Evolutionary conservation across 2,329 filamentous ascomycete genomes (phyloP), one percentile per base, ranked within the genome.

Genomic region (Endocalyx cinctus): DNA sequence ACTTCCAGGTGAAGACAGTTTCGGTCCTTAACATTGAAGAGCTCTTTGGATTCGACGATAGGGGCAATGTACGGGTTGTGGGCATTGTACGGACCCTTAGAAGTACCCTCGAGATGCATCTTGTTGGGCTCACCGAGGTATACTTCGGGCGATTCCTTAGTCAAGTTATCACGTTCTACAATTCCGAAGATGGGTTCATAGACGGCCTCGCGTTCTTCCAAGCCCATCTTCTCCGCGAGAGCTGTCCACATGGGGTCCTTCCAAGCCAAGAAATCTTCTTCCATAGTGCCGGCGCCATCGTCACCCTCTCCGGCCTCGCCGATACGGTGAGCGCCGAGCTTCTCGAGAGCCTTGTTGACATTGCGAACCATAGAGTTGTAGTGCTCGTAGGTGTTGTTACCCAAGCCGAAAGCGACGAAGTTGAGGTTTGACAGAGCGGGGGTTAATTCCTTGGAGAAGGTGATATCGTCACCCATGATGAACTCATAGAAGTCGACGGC

Each of bases 401-500:
- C 92, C 25, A 98, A 79, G 54, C 92, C 92, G 54, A 98, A 98
- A 37, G 88, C 77, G 54, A 98, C 88, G 57, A 89, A 98, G 61
- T 89, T 90, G 57, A 98, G 76, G 53, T 87, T 89, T 32, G 67
- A 72, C 34, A 98, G 77, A 31, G 90, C 77, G 42, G 82, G 75
- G 15, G 90, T 84, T 28, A 63, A 65, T 50, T 80, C 77, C 54
- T 88, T 78, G 47, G 84, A 85, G 65, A 97, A 97, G 47, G 77
- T 67, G 37, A 83, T 71, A 36, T 92, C 87, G 13, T 97, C 89
- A 45, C 76, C 77, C 31, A 77, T 85, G 54, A 97, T 75, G 66
- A 96, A 97, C 60, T 98, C 92, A 69, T 94, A 96, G 69, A 98
- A 98, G 51, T 98, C 92, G 43, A 97, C 92, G 6, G 94, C 92